phyloP scores from a whole-genome alignment of 768 basidiomycete genomes.

The Cyclocybe aegerita region DNA sequence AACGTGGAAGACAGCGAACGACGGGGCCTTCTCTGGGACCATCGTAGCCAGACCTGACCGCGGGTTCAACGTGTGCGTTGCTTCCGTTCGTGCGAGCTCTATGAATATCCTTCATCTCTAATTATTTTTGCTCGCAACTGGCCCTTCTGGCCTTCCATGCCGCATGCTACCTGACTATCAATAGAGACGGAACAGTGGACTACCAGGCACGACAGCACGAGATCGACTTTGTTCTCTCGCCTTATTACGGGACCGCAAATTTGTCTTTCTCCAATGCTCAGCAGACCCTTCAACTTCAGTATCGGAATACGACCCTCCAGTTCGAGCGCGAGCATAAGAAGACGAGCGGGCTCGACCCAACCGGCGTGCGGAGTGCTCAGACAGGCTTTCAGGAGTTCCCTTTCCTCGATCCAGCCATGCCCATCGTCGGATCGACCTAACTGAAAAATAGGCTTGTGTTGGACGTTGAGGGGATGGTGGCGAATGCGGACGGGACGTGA shows the following conservation, averaged over 20 bases:
- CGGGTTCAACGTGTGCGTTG: too few species aligned
- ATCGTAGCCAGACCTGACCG: too few species aligned
- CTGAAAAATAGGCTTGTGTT: constrained; percentile 46
- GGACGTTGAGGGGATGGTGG: constrained; percentile 60
- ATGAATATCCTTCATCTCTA: too few species aligned
- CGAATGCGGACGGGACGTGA: constrained; percentile 58
- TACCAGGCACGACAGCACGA: constrained; percentile 58
- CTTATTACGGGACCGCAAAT: constrained; percentile 43
- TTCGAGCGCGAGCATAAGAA: constrained; percentile 43
- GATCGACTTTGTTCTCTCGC: constrained; percentile 52
- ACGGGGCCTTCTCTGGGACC: too few species aligned
- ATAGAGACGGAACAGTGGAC: constrained; percentile 51
- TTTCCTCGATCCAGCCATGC: constrained; percentile 42
- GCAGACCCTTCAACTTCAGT: constrained; percentile 47
- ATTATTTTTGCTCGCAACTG: too few species aligned
- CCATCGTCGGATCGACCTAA: constrained; percentile 34
- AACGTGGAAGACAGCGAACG: too few species aligned
- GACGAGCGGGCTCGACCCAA: constrained; percentile 59
- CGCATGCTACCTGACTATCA: neutral
- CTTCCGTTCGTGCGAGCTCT: too few species aligned
- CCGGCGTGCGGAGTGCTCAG: constrained; percentile 39
- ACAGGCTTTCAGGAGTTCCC: constrained; percentile 24
- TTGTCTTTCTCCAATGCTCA: constrained; percentile 47
- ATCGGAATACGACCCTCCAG: constrained; percentile 47
- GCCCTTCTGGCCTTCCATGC: too few species aligned